Conservation (phyloP, 2,329 filamentous ascomycete genomes). For the Hirsutella minnesotensis region DNA sequence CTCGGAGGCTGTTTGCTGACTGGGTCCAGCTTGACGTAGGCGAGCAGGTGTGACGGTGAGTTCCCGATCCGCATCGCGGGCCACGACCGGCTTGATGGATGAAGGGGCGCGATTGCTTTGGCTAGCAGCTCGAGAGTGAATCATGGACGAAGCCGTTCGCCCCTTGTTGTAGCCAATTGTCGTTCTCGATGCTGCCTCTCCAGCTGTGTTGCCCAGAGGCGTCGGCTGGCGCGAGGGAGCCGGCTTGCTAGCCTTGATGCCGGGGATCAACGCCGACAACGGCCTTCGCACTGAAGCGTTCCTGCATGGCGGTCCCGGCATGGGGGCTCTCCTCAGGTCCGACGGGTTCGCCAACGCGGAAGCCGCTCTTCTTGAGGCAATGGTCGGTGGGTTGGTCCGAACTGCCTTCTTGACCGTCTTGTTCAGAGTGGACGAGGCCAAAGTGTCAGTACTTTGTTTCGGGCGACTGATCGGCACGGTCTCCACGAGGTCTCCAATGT, state of each 20-base stretch:
- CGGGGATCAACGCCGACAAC: slow-evolving; percentile 17
- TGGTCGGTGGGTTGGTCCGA: slow-evolving; percentile 14
- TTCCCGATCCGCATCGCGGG: slow-evolving; percentile 9
- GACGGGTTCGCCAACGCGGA: slow-evolving; percentile 29
- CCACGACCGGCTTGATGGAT: slow-evolving; percentile 6
- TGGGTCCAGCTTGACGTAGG: slow-evolving; percentile 12
- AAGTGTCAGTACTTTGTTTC: not conserved
- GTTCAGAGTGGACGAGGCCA: not conserved
- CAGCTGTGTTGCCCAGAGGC: slow-evolving; percentile 45
- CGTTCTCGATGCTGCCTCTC: slow-evolving; percentile 59
- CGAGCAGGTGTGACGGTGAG: slow-evolving; percentile 37
- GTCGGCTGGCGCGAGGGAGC: slow-evolving; percentile 30
- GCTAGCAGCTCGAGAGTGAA: slow-evolving; percentile 19
- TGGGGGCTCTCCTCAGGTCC: not conserved
- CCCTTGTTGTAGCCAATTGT: slow-evolving; percentile 82
- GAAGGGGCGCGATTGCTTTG: slow-evolving; percentile 5
- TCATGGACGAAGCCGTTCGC: slow-evolving; percentile 39
- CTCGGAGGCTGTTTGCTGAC: slow-evolving; percentile 6
- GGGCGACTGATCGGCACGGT: slow-evolving; percentile 11
- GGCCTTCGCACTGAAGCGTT: slow-evolving; percentile 11
- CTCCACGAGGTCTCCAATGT: slow-evolving; percentile 42
- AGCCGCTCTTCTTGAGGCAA: slow-evolving; percentile 39
- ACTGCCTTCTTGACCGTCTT: slow-evolving; percentile 3
- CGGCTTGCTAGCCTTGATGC: slow-evolving; percentile 23
- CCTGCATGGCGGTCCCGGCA: not conserved